Conservation (phyloP, 2,329 filamentous ascomycete genomes). For the Aureobasidium sp. region DNA sequence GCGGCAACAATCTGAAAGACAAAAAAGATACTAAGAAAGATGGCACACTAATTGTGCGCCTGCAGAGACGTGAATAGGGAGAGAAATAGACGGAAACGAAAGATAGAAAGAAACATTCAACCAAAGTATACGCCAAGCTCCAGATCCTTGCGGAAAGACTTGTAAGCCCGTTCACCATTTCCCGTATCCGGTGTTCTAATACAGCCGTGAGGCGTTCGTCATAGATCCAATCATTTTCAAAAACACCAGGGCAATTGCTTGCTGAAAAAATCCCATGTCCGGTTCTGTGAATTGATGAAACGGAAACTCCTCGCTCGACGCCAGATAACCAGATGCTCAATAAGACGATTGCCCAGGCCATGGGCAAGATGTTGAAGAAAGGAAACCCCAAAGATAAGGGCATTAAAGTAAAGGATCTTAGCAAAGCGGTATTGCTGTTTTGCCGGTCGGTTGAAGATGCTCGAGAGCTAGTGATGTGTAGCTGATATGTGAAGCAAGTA, state of each 20-base stretch:
- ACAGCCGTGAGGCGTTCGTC: constrained; percentile 6
- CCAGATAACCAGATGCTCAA: background rate
- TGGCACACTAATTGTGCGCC: background rate
- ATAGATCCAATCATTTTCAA: background rate
- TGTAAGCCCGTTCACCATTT: background rate
- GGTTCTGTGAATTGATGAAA: background rate
- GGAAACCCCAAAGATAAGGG: background rate
- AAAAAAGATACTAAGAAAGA: background rate
- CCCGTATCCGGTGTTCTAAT: background rate
- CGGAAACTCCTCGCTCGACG: constrained; percentile 9
- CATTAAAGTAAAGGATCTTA: background rate
- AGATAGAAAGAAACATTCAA: background rate
- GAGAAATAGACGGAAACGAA: background rate
- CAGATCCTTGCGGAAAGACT: constrained; percentile 4
- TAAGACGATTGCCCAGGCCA: background rate
- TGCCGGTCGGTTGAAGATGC: background rate
- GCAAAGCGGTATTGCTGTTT: background rate
- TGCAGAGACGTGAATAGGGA: background rate
- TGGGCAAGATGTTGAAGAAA: background rate
- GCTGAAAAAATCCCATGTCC: background rate
- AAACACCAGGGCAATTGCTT: constrained; percentile 1
- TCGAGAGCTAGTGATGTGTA: background rate
- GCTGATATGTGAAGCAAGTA: background rate
- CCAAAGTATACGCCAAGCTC: background rate
- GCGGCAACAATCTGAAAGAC: background rate